A percentile compares a stretch with the other conserved stretches of the same genome.
These are phyloP conservation scores for Escallonia herrerae DNA, from an alignment of 129 eudicot species.

Conservation along the genomic window DNA sequence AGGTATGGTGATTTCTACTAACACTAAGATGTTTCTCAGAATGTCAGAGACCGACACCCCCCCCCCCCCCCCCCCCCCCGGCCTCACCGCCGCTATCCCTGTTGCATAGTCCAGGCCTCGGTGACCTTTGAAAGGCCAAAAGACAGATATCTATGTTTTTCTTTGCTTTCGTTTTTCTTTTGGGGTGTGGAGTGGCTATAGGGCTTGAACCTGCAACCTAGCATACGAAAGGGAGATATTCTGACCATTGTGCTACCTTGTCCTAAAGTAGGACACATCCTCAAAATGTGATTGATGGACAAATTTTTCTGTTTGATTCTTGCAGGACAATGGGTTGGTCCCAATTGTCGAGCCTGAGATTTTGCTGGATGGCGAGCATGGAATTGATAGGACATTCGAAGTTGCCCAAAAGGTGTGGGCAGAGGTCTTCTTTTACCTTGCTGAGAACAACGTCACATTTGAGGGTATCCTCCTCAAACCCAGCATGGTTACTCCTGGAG, in stretches of 20 bases:
- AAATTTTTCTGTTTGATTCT: neutral
- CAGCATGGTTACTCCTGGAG: constrained; percentile 89
- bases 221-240: too few species aligned
- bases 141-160: too few species aligned
- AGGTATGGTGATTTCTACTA: constrained; percentile 24
- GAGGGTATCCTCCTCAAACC: constrained; percentile 81
- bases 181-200: too few species aligned
- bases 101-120: too few species aligned
- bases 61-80: too few species aligned
- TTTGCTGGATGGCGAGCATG: constrained; percentile 66
- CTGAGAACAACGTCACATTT: constrained; percentile 55
- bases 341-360: constrained; percentile 78
- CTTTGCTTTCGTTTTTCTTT: too few species aligned
- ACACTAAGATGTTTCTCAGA: neutral
- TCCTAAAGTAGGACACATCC: too few species aligned
- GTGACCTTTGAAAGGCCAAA: too few species aligned
- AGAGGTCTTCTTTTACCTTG: constrained; percentile 71
- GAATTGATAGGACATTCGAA: constrained; percentile 59
- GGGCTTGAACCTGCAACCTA: too few species aligned
- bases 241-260: too few species aligned
- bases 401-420: constrained; percentile 75
- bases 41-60: too few species aligned
- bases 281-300: neutral
- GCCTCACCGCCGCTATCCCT: too few species aligned
- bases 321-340: constrained; percentile 76